Base-by-base conservation (phyloP, 805 yeast species). In the Lipomyces kockii region DNA sequence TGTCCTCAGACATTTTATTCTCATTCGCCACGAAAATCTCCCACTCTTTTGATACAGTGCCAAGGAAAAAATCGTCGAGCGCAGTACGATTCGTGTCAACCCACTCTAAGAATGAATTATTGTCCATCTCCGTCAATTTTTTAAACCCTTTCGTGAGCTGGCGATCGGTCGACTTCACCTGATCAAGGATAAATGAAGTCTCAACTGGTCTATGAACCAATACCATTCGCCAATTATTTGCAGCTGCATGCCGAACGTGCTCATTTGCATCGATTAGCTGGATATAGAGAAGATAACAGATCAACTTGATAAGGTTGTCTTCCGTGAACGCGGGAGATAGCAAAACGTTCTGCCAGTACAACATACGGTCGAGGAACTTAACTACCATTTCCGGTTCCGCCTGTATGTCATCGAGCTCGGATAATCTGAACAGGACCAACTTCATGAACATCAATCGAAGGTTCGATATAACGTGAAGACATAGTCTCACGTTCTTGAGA, bases 271-370 rank as follows among this genome's bases (percentile, higher is more conserved):
- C 70, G 37, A 64, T 60, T 11, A 70, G 37, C 27, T 55, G 61
- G 20, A 65, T 37, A 55, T 69, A 70, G 8, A 70, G 54, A 9
- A 64, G 55, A 35, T 69, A 69, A 60, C 72, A 70, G 22, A 69
- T 53, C 32, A 70, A 58, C 37, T 65, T 64, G 46, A 70, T 65
- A 25, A 70, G 43, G 20, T 65, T 43, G 34, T 65, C 72, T 25
- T 70, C 72, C 14, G 46, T 60, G 27, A 61, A 32, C 6, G 70
- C 66, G 4, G 72, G 73, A 14, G 73, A 67, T 14, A 70, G 54
- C 11, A 72, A 58, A 3, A 72, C 68, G 58, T 72, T 62, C 32
- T 72, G 74, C 72, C 73, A 71, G 35, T 66, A 63, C 17, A 71
- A 51, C 71, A 69, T 58, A 5, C 67, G 54, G 17, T 66, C 64